Evolutionary conservation across 176 grass and related monocot species (phyloP).

Genomic region (Cocos nucifera): DNA sequence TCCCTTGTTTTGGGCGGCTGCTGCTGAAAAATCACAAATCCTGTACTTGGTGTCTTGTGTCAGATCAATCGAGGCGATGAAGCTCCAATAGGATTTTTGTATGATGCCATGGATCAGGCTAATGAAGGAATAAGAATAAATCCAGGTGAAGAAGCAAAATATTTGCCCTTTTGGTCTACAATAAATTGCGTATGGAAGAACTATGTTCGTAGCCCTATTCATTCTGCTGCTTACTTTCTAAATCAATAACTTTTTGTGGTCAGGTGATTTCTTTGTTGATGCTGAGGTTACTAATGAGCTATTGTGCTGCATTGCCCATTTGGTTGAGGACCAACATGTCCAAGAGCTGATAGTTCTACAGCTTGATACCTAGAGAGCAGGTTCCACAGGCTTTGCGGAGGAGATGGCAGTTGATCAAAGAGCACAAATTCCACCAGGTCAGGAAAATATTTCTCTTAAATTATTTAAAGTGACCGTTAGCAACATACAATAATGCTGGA

Average conservation of each 20-base stretch:
- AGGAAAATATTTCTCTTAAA: not conserved
- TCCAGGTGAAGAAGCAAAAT: constrained; percentile 5
- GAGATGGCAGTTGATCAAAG: constrained; percentile 28
- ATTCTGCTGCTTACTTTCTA: constrained; percentile 47
- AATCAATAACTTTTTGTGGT: constrained; percentile 58
- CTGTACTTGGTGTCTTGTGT: constrained; percentile 42
- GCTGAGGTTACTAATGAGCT: constrained; percentile 53
- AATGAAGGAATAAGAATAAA: constrained; percentile 52
- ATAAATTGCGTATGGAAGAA: constrained; percentile 36
- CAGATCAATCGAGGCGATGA: constrained; percentile 33
- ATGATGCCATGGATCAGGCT: constrained; percentile 3
- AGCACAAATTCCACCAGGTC: constrained; percentile 47
- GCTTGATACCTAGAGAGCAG: constrained; percentile 39
- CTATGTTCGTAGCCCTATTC: constrained; percentile 61
- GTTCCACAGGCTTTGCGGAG: constrained; percentile 31
- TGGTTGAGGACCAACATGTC: constrained; percentile 25
- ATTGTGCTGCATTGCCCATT: constrained; percentile 27
- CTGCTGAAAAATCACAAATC: constrained; percentile 49
- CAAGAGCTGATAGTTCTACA: constrained; percentile 23
- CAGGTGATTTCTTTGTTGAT: constrained; percentile 28
- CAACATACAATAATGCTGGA: no score
- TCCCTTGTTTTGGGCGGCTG: constrained; percentile 54
- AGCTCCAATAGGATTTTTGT: not conserved
- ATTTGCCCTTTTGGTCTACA: no score
- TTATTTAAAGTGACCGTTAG: no score